Conservation (phyloP, 306 rosid species). For the Cajanus cajan region DNA sequence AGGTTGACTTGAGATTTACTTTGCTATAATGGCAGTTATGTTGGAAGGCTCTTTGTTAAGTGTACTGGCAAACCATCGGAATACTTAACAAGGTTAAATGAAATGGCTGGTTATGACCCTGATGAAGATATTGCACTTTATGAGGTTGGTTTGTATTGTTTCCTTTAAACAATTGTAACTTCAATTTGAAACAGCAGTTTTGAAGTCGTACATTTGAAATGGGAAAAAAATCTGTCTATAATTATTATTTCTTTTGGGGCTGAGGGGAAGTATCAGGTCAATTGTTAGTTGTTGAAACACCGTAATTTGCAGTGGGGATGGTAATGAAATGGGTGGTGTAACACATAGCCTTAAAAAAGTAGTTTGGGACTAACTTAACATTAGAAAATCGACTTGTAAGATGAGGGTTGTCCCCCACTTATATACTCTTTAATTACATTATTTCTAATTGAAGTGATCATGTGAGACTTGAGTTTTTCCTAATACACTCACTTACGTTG, state of each 20-base stretch:
- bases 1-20: constrained; percentile 8
- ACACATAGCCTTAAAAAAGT: no score
- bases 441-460: no score
- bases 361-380: no score
- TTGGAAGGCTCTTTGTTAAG: constrained; percentile 54
- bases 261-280: neutral
- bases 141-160: constrained; percentile 46
- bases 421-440: no score
- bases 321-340: neutral
- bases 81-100: constrained; percentile 36
- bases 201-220: neutral
- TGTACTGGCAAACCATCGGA: constrained; percentile 45
- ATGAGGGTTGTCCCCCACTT: no score
- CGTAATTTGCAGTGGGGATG: neutral
- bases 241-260: neutral
- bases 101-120: constrained; percentile 52
- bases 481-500: no score
- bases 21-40: constrained; percentile 38
- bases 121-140: constrained; percentile 48
- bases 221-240: no score
- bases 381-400: no score
- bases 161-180: constrained; percentile 8
- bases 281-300: neutral
- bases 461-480: no score
- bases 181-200: neutral